These are phyloP conservation scores for Trichoderma pleuroti DNA, from an alignment of 2,329 filamentous ascomycete genomes.

Conservation along the genomic window DNA sequence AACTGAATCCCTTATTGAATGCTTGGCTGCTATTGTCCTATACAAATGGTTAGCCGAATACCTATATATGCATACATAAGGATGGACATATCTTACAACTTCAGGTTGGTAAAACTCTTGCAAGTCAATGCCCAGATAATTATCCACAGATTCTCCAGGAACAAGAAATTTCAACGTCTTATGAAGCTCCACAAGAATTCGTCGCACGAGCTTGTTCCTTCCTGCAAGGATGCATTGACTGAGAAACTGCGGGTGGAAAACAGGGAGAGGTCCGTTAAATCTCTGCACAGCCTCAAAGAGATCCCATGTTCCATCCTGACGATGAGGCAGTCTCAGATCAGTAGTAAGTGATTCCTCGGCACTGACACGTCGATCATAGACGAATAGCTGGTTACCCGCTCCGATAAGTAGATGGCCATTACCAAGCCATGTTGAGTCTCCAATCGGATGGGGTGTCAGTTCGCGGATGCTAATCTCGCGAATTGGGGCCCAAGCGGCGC, in stretches of 20 bases:
- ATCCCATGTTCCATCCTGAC: constrained; percentile 55
- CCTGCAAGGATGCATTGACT: constrained; percentile 82
- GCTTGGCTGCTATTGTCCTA: background rate
- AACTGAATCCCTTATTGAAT: background rate
- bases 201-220: constrained; percentile 67
- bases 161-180: constrained; percentile 78
- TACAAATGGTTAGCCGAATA: background rate
- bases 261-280: constrained; percentile 80
- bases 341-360: constrained; percentile 58
- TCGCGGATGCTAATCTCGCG: constrained; percentile 78
- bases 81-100: background rate
- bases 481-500: constrained; percentile 84
- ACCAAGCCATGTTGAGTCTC: constrained; percentile 87
- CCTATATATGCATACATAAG: background rate
- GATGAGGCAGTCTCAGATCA: constrained; percentile 45
- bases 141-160: constrained; percentile 75
- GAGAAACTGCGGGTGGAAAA: constrained; percentile 90
- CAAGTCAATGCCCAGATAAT: constrained; percentile 65
- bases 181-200: constrained; percentile 68
- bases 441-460: constrained; percentile 83
- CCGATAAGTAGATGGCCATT: constrained; percentile 84
- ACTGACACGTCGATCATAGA: constrained; percentile 74
- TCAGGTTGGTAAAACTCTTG: constrained; percentile 52
- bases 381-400: constrained; percentile 85
- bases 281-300: constrained; percentile 78